Evolutionary conservation across 805 yeast species (phyloP).

Genomic region (Candida germanica): DNA sequence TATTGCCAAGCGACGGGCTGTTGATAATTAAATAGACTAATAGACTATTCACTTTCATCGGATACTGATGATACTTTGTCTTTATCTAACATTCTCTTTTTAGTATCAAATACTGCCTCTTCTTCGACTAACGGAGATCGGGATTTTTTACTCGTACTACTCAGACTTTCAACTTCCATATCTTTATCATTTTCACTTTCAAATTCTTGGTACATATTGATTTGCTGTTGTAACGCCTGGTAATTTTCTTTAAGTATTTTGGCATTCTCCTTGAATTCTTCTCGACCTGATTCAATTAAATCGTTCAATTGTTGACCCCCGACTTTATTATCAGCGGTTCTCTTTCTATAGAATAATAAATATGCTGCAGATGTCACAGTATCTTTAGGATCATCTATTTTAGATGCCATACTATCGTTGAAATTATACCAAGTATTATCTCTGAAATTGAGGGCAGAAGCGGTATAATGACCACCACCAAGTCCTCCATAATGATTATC

Average conservation of each 20-base stretch:
- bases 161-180: conserved; percentile 3
- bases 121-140: conserved; percentile 7
- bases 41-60: conserved; percentile 3
- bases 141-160: conserved; percentile 6
- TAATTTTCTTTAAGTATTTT: conserved; percentile 12
- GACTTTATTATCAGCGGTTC: conserved; percentile 33
- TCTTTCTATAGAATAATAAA: conserved; percentile 73
- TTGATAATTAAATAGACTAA: no score
- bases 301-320: conserved; percentile 48
- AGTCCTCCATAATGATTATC: conserved; percentile 95
- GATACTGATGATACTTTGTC: conserved; percentile 3
- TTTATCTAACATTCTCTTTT: conserved; percentile 9
- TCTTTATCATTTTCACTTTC: conserved; percentile 2
- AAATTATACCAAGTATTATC: conserved; percentile 85
- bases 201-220: conserved; percentile 8
- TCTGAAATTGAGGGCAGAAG: conserved; percentile 75
- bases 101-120: conserved; percentile 5
- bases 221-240: conserved; percentile 16
- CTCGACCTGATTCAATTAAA: conserved; percentile 42
- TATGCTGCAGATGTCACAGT: conserved; percentile 80
- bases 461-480: conserved; percentile 97
- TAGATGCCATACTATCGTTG: conserved; percentile 77
- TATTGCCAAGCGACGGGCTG: conserved; percentile 49
- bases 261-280: conserved; percentile 16
- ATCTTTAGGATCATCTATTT: conserved; percentile 53